A percentile compares a stretch with the other conserved stretches of the same genome.
Evolutionary conservation across 768 basidiomycete genomes (phyloP).

Genomic region (Boletus eberwhitei): DNA sequence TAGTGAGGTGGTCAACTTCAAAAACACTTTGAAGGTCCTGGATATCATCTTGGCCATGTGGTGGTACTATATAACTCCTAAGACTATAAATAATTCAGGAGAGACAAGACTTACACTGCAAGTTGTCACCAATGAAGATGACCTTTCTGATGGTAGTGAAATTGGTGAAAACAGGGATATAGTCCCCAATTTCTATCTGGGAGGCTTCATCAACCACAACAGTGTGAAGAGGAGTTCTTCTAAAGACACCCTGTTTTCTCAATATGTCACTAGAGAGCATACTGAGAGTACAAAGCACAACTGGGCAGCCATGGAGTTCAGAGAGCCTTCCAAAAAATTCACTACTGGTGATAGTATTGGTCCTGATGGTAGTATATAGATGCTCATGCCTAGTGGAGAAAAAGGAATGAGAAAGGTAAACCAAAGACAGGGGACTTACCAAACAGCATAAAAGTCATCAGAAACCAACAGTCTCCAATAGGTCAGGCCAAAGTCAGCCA

Average conservation of each 20-base stretch:
- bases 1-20: constrained; percentile 62
- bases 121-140: constrained; percentile 65
- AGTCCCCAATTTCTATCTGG: constrained; percentile 58
- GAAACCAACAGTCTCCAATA: constrained; percentile 73
- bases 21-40: constrained; percentile 70
- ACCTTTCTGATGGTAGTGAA: constrained; percentile 43
- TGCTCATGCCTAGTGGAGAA: constrained; percentile 71
- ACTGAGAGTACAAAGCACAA: constrained; percentile 72
- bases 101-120: constrained; percentile 47
- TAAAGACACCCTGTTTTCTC: constrained; percentile 20
- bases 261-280: constrained; percentile 56
- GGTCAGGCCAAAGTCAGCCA: constrained; percentile 49
- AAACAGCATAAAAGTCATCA: constrained; percentile 58
- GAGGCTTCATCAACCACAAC: constrained; percentile 65
- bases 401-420: constrained; percentile 3
- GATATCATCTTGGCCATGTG: constrained; percentile 71
- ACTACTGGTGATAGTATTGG: constrained; percentile 52
- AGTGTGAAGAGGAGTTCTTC: constrained; percentile 39
- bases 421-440: constrained; percentile 41
- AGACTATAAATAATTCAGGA: constrained; percentile 30
- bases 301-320: constrained; percentile 40
- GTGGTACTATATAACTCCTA: constrained; percentile 57
- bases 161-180: constrained; percentile 40
- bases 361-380: constrained; percentile 49
- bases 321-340: constrained; percentile 33